Conservation (phyloP, 2,329 filamentous ascomycete genomes). For the Ascochyta rabiei region DNA sequence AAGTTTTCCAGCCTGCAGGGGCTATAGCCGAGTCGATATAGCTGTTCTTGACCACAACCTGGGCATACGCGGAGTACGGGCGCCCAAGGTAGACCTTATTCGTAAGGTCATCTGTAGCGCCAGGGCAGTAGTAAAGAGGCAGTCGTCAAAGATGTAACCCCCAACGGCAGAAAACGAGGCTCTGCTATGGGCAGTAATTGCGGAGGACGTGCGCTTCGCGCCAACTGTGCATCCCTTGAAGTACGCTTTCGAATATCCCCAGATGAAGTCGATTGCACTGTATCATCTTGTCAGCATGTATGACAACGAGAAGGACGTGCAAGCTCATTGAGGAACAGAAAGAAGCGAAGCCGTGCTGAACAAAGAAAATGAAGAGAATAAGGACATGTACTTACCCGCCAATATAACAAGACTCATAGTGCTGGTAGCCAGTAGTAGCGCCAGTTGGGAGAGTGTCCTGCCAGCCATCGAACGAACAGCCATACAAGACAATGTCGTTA, state of each 20-base stretch:
- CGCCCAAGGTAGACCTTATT: conserved; percentile 57
- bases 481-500: conserved; percentile 62
- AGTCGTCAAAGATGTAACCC: conserved; percentile 61
- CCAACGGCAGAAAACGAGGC: conserved; percentile 34
- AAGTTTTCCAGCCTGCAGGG: conserved; percentile 61
- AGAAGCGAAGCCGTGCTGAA: neutral
- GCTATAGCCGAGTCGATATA: conserved; percentile 61
- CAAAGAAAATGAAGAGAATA: neutral
- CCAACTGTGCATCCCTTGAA: conserved; percentile 57
- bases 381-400: conserved; percentile 40
- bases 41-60: conserved; percentile 57
- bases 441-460: conserved; percentile 57
- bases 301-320: too few species aligned
- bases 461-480: conserved; percentile 59
- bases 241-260: conserved; percentile 59
- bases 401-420: conserved; percentile 63
- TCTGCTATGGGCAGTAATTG: conserved; percentile 35
- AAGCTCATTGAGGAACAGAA: neutral
- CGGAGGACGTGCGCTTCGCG: conserved; percentile 45
- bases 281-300: too few species aligned
- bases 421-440: conserved; percentile 54
- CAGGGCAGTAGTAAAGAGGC: conserved; percentile 50
- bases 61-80: conserved; percentile 57
- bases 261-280: conserved; percentile 63
- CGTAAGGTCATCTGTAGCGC: conserved; percentile 39